Base-by-base conservation (phyloP, 257 asterid genomes). In the Thymus quinquecostatus region DNA sequence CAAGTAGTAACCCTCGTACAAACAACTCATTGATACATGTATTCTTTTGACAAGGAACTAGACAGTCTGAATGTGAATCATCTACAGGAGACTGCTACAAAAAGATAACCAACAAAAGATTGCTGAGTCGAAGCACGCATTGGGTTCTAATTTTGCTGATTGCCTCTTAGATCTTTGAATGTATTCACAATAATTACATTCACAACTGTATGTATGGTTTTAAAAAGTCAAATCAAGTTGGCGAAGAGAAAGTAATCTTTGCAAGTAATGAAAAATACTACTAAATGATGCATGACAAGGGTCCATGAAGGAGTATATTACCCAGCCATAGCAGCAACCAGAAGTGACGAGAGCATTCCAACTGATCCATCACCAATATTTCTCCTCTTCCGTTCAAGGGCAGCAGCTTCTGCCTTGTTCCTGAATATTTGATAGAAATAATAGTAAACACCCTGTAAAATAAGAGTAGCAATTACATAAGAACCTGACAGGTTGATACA, bases 401-500 rank as follows among this genome's bases (percentile, higher is more conserved):
- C 93, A 74, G 84, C 50, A 50, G 77, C 82, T 83, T 90, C 96
- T 56, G 94, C 97, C 77, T 82, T 93, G 82, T 83, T 83, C 91
- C 96, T 90, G 84, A 90, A 90, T 87, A 88, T 86, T 92, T 92
- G 96, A 92, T 90, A 92, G 95, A 92, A 92, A 87, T 93, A 93
- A 87, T 93, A 93, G 83, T 93, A 93, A 86, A 93, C 98, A 81
- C 98, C 98, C 98, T 93, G 96, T 89, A 79, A 78, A 86, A 90
- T 73, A 70, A 77, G 86, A 86, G 78, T 80, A 65, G 78, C 51
- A 82, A 70, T 34, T 75, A 64, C 66, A 83, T 84, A 80, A 87
- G 88, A 82, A 73, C 79, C 66, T 65, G 58, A 81, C 64, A 69
- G 65, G 54, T 66, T 45, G 69, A 72, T 38, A 8, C 48, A 73